These are phyloP conservation scores for Exobasidium cylindrosporum DNA, from an alignment of 1,284 basidiomycete genomes.

Conservation along the genomic window DNA sequence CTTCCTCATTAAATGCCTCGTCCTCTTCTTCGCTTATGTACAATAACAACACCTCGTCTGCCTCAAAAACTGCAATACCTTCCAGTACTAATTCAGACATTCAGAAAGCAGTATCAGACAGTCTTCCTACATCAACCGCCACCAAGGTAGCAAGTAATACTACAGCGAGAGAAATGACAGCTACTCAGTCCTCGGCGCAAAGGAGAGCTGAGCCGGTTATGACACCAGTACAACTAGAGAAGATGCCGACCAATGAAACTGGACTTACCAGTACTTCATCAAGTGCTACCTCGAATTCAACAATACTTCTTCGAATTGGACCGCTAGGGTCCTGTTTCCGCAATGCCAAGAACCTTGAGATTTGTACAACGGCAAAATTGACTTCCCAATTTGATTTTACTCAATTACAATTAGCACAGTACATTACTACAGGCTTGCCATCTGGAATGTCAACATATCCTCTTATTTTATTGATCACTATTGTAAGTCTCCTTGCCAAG, in stretches of 20 bases:
- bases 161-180: neutral
- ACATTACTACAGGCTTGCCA: neutral
- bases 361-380: constrained; percentile 8
- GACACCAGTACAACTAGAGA: neutral
- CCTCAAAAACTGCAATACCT: neutral
- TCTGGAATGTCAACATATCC: neutral
- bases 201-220: neutral
- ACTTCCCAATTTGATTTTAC: neutral
- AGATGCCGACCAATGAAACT: neutral
- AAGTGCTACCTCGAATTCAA: neutral
- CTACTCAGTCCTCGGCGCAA: neutral
- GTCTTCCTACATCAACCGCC: neutral
- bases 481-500: neutral
- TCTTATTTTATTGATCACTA: neutral
- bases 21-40: neutral
- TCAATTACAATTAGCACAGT: neutral
- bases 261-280: neutral
- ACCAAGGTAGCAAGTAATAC: neutral
- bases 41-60: neutral
- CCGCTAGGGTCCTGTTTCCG: constrained; percentile 8
- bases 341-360: neutral
- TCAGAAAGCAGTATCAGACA: neutral
- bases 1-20: neutral
- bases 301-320: constrained; percentile 4
- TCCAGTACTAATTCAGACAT: neutral